Percentiles rank a stretch among this genome's conserved stretches.
These are phyloP conservation scores for Luzula sylvatica DNA, from an alignment of 176 grass and related monocot species.

Conservation along the genomic window DNA sequence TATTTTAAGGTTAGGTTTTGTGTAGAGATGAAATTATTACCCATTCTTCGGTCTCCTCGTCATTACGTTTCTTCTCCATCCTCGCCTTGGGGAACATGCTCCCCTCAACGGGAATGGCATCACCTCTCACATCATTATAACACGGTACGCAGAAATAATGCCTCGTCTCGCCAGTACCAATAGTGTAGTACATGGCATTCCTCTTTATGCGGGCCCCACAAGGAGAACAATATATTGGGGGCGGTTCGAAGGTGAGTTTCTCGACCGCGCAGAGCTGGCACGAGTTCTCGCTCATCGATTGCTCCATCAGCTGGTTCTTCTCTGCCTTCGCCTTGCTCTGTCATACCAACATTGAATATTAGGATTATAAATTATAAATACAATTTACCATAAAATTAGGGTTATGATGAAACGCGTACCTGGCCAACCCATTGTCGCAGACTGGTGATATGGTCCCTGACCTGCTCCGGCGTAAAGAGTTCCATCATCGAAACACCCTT, in stretches of 20 bases:
- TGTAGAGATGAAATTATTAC: too few relatives aligned
- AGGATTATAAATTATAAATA: conserved; percentile 12
- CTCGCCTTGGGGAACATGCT: conserved; percentile 43
- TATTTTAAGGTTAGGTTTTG: too few relatives aligned
- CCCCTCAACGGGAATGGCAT: conserved; percentile 79
- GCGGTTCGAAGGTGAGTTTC: conserved; percentile 96
- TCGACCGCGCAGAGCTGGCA: conserved; percentile 97
- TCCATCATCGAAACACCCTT: conserved; percentile 97
- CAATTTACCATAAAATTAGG: background rate
- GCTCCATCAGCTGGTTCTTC: conserved; percentile 87
- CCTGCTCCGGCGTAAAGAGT: conserved; percentile 96
- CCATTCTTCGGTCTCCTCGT: conserved; percentile 99
- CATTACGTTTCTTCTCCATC: conserved; percentile 94
- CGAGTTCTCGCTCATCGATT: conserved; percentile 91
- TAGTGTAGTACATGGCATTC: conserved; percentile 88
- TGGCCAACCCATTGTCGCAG: conserved; percentile 95
- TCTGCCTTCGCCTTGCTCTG: conserved; percentile 99
- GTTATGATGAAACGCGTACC: conserved; percentile 41
- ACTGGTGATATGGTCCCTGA: conserved; percentile 74
- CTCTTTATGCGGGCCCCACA: conserved; percentile 95
- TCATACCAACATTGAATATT: conserved; percentile 23
- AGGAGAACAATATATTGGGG: conserved; percentile 92
- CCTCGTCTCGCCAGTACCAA: conserved; percentile 69
- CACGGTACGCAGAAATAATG: conserved; percentile 89
- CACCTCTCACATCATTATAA: conserved; percentile 88